Base-by-base conservation (phyloP, 345 rosid species). In the Pugionium cornutum region DNA sequence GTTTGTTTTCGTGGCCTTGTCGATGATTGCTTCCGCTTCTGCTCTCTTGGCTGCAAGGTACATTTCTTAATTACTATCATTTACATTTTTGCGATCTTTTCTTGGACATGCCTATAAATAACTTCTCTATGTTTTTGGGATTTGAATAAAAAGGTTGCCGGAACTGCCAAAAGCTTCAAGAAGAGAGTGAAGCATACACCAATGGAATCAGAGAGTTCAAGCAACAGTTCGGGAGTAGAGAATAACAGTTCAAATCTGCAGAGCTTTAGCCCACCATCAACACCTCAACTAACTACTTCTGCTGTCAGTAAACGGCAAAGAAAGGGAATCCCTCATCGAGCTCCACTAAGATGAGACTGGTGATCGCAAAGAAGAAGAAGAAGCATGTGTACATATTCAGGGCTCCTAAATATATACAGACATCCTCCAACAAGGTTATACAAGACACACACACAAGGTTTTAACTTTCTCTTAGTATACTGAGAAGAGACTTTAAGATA, bases 41-140 rank as follows among this genome's bases (percentile, higher is more conserved):
- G 97, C 92, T 91, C 99, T 26, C 89, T 90, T 51, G 99, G 96
- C 54, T 94, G 99, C 86, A 94, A 94, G 97, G 99, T 91, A 67
- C 43, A 36, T 43, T 46, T 1, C 30, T 18, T 18, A 18, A 18
- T 18, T 18, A 18, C 18, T 18, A 18, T 18, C 18, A 18, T 18
- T 18, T 18, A 18, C 18, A 18, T 18, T 18, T 18, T 18, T 18
- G 18, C 18, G 18, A 18, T 18, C 18, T 18, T 18, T 18, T 18
- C 18, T 18, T 18, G 18, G 18, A 18, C 18, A 18, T 18, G 18
- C 18, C 18, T 18, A 18, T 18, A 18, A 18, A 18, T 18, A 18
- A 18, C 18, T 7, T 25, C 29, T 41, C 18, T 18, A 18, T 18
- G 18, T 46, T n/a, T 4, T 34, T 40, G 1, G 26, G 28, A 49